Conservation (phyloP, 1,284 basidiomycete genomes). For the Apiotrichum veenhuisii region DNA sequence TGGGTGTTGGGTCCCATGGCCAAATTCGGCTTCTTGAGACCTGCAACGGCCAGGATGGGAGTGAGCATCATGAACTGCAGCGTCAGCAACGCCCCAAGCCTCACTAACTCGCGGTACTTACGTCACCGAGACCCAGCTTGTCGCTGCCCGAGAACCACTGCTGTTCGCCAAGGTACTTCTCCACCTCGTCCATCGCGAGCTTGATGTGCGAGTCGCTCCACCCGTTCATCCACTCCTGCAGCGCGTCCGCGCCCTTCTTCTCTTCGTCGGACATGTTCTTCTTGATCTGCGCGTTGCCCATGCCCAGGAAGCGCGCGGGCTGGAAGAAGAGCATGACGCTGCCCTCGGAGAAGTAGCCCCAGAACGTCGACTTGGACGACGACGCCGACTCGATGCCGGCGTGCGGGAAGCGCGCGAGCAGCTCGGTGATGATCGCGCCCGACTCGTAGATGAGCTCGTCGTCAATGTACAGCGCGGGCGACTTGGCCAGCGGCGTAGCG, state of each 20-base stretch:
- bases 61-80: conserved; percentile 13
- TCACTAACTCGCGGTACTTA: background rate
- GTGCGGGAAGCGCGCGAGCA: conserved; percentile 1
- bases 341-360: conserved; percentile 11
- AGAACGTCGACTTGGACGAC: background rate
- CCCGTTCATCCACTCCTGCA: conserved; percentile 3
- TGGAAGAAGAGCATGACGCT: conserved; percentile 11
- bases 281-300: background rate
- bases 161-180: conserved; percentile 1
- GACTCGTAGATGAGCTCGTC: conserved; percentile 2
- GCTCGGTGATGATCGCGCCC: conserved; percentile 7
- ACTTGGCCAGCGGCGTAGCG: background rate
- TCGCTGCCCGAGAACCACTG: conserved; percentile 9
- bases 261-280: background rate
- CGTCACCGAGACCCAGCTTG: conserved; percentile 9
- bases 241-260: conserved; percentile 3
- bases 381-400: conserved; percentile 26
- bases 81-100: background rate
- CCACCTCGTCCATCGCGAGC: conserved; percentile 4
- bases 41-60: conserved; percentile 6
- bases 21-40: background rate
- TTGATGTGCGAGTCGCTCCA: background rate
- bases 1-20: conserved; percentile 8
- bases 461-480: conserved; percentile 1
- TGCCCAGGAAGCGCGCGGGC: conserved; percentile 2